Evolutionary conservation across 805 yeast genomes (phyloP).

Genomic region (Saccharomycopsis schoenii): DNA sequence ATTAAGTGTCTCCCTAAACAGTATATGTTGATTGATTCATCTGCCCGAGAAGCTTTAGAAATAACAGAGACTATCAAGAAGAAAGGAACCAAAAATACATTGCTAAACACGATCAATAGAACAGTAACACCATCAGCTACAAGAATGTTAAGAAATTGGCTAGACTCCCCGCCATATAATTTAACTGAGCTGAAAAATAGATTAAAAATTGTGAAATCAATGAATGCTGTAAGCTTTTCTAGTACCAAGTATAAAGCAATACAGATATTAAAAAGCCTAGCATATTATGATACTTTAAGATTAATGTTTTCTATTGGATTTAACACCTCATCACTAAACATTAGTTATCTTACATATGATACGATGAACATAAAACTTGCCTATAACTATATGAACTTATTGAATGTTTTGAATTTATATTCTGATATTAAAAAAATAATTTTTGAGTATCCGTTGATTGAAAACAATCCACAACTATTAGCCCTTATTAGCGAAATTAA

Average conservation of each 20-base stretch:
- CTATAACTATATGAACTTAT: conserved; percentile 16
- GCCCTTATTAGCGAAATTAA: conserved; percentile 24
- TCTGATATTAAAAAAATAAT: conserved; percentile 64
- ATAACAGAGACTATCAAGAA: conserved; percentile 50
- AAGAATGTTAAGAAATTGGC: conserved; percentile 70
- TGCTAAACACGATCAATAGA: conserved; percentile 56
- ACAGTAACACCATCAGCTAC: conserved; percentile 81
- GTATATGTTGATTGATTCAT: conserved; percentile 67
- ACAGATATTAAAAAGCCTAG: conserved; percentile 1
- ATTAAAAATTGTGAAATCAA: conserved; percentile 39
- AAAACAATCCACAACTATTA: conserved; percentile 13
- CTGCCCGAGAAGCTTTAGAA: conserved; percentile 72
- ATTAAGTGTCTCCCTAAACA: conserved; percentile 39
- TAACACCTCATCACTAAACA: conserved; percentile 3
- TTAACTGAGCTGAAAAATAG: conserved; percentile 44
- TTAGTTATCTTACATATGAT: conserved; percentile 17
- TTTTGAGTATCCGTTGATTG: conserved; percentile 34
- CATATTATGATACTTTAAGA: conserved; percentile 47
- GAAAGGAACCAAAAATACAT: conserved; percentile 52
- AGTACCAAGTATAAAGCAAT: conserved; percentile 19
- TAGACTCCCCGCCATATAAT: conserved; percentile 67
- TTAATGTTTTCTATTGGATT: conserved; percentile 35
- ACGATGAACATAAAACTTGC: conserved; percentile 27
- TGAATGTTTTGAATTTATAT: conserved; percentile 42
- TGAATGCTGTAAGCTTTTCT: conserved; percentile 25